Conservation (phyloP, 495 filamentous ascomycete genomes). For the Annulohypoxylon moriforme region DNA sequence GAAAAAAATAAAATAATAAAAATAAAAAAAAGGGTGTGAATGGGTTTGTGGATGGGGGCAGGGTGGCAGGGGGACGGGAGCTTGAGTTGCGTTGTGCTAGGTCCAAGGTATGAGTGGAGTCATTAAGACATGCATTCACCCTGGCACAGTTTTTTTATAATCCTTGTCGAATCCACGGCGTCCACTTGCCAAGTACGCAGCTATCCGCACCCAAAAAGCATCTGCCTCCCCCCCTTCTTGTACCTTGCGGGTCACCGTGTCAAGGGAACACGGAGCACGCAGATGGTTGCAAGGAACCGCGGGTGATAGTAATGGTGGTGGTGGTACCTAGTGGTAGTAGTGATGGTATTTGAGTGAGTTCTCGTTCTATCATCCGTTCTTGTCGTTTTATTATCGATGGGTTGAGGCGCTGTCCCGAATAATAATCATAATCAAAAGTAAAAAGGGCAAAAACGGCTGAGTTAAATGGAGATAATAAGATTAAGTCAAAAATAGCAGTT, state of each 20-base stretch:
- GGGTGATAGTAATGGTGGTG: background rate
- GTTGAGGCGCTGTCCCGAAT: background rate
- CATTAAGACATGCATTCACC: conserved; percentile 34
- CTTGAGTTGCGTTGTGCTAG: conserved; percentile 41
- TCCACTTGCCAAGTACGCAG: conserved; percentile 42
- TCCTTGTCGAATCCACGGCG: conserved; percentile 42
- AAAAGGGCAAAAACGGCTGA: background rate
- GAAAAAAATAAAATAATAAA: background rate
- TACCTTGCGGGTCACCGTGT: conserved; percentile 39
- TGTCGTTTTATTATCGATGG: conserved; percentile 2
- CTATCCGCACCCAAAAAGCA: conserved; percentile 37
- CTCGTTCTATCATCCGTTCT: background rate
- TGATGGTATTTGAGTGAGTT: background rate
- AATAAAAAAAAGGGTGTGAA: conserved; percentile 21
- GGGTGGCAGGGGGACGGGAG: conserved; percentile 34
- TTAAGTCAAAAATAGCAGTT: conserved; percentile 16
- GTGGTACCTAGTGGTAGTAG: background rate
- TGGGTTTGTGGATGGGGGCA: background rate
- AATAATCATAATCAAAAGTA: background rate
- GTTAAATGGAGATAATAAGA: background rate
- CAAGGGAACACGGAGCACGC: conserved; percentile 34
- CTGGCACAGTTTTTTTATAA: conserved; percentile 29
- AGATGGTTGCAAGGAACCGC: conserved; percentile 8
- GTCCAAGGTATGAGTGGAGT: conserved; percentile 35
- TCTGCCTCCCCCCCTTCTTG: conserved; percentile 19